These are phyloP conservation scores for Scheffersomyces coipomensis DNA, from an alignment of 805 yeast genomes.

Conservation along the genomic window DNA sequence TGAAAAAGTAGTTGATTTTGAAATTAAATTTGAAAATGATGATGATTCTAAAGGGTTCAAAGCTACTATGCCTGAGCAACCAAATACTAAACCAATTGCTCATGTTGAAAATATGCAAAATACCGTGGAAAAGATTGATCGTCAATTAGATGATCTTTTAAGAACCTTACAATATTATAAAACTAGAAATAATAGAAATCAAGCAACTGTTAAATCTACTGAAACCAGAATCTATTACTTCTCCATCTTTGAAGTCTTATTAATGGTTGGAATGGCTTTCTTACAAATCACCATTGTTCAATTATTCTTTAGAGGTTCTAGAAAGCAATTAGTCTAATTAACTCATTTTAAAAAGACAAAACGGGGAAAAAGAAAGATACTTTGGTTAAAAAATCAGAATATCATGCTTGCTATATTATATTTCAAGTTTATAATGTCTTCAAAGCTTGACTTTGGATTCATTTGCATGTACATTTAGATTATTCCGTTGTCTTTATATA, in stretches of 20 bases:
- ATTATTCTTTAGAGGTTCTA: constrained; percentile 67
- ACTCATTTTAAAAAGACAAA: no score
- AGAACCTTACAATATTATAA: constrained; percentile 76
- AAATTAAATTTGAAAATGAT: constrained; percentile 55
- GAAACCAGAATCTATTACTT: constrained; percentile 76
- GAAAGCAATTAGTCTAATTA: constrained; percentile 64
- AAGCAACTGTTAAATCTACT: constrained; percentile 80
- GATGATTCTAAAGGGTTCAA: constrained; percentile 37
- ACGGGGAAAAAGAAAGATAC: no score
- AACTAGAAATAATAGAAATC: constrained; percentile 89
- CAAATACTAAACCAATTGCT: constrained; percentile 48
- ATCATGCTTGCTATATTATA: no score
- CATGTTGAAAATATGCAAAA: constrained; percentile 52
- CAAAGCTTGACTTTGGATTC: no score
- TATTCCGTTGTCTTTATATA: background rate
- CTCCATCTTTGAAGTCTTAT: constrained; percentile 64
- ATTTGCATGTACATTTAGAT: background rate
- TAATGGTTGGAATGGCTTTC: constrained; percentile 73
- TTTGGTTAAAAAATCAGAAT: no score
- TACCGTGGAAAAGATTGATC: constrained; percentile 58
- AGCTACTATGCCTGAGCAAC: constrained; percentile 60
- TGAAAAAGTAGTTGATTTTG: constrained; percentile 83
- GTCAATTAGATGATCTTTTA: constrained; percentile 54
- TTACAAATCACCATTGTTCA: constrained; percentile 69
- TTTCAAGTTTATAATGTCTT: no score